Conservation (phyloP, 2,329 filamentous ascomycete species). For the Microascus cirrosus region DNA sequence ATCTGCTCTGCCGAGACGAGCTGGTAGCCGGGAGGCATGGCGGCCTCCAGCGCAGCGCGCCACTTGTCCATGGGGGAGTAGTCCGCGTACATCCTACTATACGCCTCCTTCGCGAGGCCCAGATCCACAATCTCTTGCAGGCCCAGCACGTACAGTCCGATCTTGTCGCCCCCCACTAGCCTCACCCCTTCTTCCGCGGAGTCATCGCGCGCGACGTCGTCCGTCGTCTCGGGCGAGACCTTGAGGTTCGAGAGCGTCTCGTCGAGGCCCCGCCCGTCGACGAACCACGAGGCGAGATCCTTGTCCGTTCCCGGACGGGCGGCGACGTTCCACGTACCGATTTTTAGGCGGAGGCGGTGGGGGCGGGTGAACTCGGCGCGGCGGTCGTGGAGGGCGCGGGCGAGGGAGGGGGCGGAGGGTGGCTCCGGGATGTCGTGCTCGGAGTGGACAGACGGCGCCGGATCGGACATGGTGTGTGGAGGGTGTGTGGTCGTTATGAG, state of each 20-base stretch:
- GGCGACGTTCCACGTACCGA: slow-evolving; percentile 94
- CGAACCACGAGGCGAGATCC: slow-evolving; percentile 82
- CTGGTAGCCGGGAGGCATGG: slow-evolving; percentile 66
- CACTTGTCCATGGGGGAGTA: slow-evolving; percentile 62
- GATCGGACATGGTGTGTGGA: background rate
- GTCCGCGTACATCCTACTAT: slow-evolving; percentile 63
- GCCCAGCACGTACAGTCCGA: slow-evolving; percentile 82
- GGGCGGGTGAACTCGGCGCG: slow-evolving; percentile 68
- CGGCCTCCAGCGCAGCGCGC: slow-evolving; percentile 64
- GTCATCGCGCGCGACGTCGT: slow-evolving; percentile 28
- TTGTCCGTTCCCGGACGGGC: slow-evolving; percentile 75
- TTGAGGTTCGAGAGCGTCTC: slow-evolving; percentile 42
- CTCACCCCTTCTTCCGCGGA: slow-evolving; percentile 26
- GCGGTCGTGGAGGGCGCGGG: slow-evolving; percentile 57
- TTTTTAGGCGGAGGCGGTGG: slow-evolving; percentile 69
- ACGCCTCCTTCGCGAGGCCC: slow-evolving; percentile 65
- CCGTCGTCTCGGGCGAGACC: slow-evolving; percentile 22
- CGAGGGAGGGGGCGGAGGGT: slow-evolving; percentile 45
- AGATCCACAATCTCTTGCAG: slow-evolving; percentile 90
- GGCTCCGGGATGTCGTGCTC: slow-evolving; percentile 22
- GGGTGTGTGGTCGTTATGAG: background rate
- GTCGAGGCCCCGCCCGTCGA: slow-evolving; percentile 61
- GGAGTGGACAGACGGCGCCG: slow-evolving; percentile 18
- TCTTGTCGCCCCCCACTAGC: slow-evolving; percentile 50
- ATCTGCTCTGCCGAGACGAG: slow-evolving; percentile 75